These are phyloP conservation scores for Calophaca sinica DNA, from an alignment of 306 rosid genomes.

Conservation along the genomic window DNA sequence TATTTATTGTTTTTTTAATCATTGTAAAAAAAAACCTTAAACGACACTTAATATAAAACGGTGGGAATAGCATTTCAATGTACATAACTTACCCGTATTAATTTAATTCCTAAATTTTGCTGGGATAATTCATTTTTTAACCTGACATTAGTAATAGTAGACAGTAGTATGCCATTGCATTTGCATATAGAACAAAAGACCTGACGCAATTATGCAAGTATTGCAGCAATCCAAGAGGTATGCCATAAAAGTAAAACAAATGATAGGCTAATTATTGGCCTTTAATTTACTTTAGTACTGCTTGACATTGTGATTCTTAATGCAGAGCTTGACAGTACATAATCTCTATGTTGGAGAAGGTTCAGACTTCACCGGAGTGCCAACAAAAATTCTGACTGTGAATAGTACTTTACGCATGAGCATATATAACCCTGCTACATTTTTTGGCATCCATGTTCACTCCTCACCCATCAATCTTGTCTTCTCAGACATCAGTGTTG, in stretches of 20 bases:
- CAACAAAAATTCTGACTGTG: slow-evolving; percentile 81
- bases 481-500: slow-evolving; percentile 76
- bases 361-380: slow-evolving; percentile 81
- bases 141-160: not conserved
- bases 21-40: too few species aligned
- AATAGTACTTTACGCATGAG: slow-evolving; percentile 73
- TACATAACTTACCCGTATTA: not conserved
- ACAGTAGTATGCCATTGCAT: not conserved
- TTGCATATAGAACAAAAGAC: not conserved
- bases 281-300: not conserved
- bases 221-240: too few species aligned
- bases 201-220: too few species aligned
- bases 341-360: slow-evolving; percentile 83
- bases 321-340: slow-evolving; percentile 79
- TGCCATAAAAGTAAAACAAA: too few species aligned
- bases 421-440: slow-evolving; percentile 85
- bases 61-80: too few species aligned
- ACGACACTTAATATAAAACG: too few species aligned
- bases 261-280: not conserved
- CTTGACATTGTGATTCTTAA: slow-evolving; percentile 30
- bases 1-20: too few species aligned
- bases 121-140: not conserved
- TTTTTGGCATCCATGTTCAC: slow-evolving; percentile 91
- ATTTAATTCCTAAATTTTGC: slow-evolving; percentile 5
- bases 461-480: slow-evolving; percentile 72